Conservation (phyloP, 352 stramenopile genomes). For the Phytophthora pluvialis region DNA sequence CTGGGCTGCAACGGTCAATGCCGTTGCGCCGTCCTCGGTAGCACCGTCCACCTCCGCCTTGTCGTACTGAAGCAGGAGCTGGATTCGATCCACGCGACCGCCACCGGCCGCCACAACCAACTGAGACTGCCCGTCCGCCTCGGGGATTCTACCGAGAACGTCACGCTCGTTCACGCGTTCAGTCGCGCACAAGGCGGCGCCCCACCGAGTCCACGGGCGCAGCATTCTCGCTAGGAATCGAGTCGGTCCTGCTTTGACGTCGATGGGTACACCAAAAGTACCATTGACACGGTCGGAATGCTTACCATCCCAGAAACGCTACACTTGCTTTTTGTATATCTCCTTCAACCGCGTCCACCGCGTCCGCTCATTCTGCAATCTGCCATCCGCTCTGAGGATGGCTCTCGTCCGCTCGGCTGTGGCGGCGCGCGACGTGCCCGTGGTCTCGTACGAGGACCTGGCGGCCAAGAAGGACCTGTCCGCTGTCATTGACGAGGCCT, state of each 20-base stretch:
- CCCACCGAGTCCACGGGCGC: no score
- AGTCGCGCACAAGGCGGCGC: no score
- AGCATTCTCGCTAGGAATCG: no score
- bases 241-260: no score
- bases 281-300: slow-evolving; percentile 6
- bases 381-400: slow-evolving; percentile 15
- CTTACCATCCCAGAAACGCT: slow-evolving; percentile 2
- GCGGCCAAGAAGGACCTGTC: slow-evolving; percentile 52
- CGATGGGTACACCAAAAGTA: background rate
- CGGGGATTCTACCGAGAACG: background rate
- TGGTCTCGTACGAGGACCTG: slow-evolving; percentile 69
- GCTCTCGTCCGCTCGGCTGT: slow-evolving; percentile 20
- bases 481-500: slow-evolving; percentile 75
- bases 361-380: slow-evolving; percentile 24
- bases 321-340: slow-evolving; percentile 1
- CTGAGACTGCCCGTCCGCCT: background rate
- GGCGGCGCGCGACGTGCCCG: slow-evolving; percentile 56
- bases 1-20: no score
- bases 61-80: no score
- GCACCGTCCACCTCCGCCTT: no score
- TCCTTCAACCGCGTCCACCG: slow-evolving; percentile 16
- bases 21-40: no score
- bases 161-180: no score
- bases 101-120: no score
- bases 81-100: no score